phyloP scores from a whole-genome alignment of 352 stramenopile genomes.

The Saprolegnia parasitica region DNA sequence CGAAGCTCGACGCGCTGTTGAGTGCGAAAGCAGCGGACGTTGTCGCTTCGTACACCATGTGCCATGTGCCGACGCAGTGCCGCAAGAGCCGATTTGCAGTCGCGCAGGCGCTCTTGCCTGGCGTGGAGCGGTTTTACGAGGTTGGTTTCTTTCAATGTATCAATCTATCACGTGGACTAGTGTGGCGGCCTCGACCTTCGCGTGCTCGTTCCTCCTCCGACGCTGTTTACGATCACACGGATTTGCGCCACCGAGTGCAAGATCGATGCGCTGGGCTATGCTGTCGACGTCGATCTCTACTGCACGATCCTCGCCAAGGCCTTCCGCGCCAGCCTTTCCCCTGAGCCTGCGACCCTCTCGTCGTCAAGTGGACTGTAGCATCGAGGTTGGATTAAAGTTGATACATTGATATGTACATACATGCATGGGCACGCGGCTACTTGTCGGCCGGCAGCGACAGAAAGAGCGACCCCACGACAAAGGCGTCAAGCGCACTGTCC shows the following conservation, averaged over 20 bases:
- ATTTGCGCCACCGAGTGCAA: neutral
- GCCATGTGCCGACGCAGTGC: neutral
- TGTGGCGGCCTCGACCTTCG: neutral
- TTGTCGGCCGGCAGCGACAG: conserved; percentile 44
- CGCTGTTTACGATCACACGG: neutral
- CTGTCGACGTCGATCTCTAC: neutral
- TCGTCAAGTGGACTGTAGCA: conserved; percentile 6
- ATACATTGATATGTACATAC: neutral
- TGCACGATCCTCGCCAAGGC: neutral
- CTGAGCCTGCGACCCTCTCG: neutral
- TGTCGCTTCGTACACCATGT: too few relatives aligned
- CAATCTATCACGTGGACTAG: neutral
- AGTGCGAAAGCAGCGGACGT: too few relatives aligned
- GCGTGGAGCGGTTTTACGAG: conserved; percentile 8
- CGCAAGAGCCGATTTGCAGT: neutral
- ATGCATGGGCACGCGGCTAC: neutral
- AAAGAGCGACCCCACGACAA: conserved; percentile 48
- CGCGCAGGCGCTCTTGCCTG: conserved; percentile 6
- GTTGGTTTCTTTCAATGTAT: neutral
- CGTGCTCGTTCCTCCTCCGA: neutral
- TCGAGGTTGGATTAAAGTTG: neutral
- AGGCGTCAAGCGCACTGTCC: conserved; percentile 32
- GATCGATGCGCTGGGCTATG: neutral
- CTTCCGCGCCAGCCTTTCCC: neutral
- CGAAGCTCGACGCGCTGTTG: too few relatives aligned